Base-by-base conservation (phyloP, 2,329 filamentous ascomycete species). In the Meredithiella fracta region DNA sequence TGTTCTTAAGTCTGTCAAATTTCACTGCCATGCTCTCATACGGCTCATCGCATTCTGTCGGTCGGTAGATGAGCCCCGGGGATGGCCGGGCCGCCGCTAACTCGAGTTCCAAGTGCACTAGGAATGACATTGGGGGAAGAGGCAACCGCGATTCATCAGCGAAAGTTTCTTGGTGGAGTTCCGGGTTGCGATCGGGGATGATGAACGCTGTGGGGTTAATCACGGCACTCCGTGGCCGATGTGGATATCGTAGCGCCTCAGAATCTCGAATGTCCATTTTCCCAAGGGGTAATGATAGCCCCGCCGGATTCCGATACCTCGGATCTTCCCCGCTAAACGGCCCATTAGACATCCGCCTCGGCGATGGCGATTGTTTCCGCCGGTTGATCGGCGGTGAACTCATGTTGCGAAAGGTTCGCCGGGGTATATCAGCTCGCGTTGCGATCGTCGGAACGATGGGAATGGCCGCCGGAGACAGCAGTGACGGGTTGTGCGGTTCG, bases 1-100 rank as follows among this genome's bases (percentile, higher is more conserved):
- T 94, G 65, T 97, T 97, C 61, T 87, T 77, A 11, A 98, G 73
- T 40, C 94, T 82, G 66, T 97, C 88, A 59, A 97, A 85, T 66
- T 97, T 97, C 63, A 94, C 79, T 29, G 84, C 84, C 22, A 87
- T 91, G 3, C 90, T 95, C 67, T 98, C 92, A 67, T 96, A 97
- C 0, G 89, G 88, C 23, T 73, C 69, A 56, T 82, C 79, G 59
- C 68, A 72, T 0, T 73, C 64, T 49, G 77, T 70, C 0, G 78
- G 76, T 59, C 77, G 76, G 62, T 82, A 74, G 56, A 83, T 82
- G 61, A 83, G 83, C n/a, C 83, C 67, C 5, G 79, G 79, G 51
- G 78, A 82, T 3, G 80, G 80, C 31, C 77, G 71, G 56, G 79
- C 73, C 3, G 76, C 77, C 1, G 80, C 78, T 9, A 84, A 67